phyloP scores from a whole-genome alignment of 768 basidiomycete species.

The Naganishia antarctica region DNA sequence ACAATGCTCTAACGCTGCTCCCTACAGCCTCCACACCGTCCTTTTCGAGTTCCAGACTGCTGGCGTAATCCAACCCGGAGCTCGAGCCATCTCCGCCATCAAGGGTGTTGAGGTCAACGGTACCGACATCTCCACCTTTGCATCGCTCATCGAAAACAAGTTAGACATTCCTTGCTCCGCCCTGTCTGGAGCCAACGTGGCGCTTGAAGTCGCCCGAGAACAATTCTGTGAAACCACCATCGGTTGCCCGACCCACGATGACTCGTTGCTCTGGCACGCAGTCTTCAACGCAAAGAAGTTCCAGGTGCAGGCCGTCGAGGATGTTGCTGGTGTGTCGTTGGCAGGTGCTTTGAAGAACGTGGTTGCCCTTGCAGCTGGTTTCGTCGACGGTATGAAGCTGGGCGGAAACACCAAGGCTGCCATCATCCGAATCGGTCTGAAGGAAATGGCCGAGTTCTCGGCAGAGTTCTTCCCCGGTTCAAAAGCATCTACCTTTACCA shows the following conservation, averaged over 20 bases:
- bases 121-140: slow-evolving; percentile 52
- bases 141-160: slow-evolving; percentile 50
- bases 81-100: slow-evolving; percentile 52
- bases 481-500: slow-evolving; percentile 43
- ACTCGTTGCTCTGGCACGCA: slow-evolving; percentile 49
- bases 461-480: slow-evolving; percentile 51
- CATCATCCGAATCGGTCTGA: slow-evolving; percentile 53
- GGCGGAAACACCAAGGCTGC: slow-evolving; percentile 53
- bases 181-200: slow-evolving; percentile 54
- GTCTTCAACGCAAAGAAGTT: slow-evolving; percentile 52
- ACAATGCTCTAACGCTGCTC: background rate
- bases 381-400: slow-evolving; percentile 52
- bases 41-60: slow-evolving; percentile 37
- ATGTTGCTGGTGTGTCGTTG: slow-evolving; percentile 53
- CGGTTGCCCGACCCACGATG: slow-evolving; percentile 48
- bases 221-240: slow-evolving; percentile 55
- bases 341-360: slow-evolving; percentile 54
- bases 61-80: slow-evolving; percentile 45
- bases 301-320: slow-evolving; percentile 50
- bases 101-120: slow-evolving; percentile 54
- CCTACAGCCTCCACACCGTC: slow-evolving; percentile 41
- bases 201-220: slow-evolving; percentile 47
- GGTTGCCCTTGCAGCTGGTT: slow-evolving; percentile 54
- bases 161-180: slow-evolving; percentile 51
- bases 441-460: slow-evolving; percentile 53